Percentiles rank a stretch among this genome's conserved stretches.
phyloP scores from a whole-genome alignment of 805 yeast species.

The Kazachstania viticola region DNA sequence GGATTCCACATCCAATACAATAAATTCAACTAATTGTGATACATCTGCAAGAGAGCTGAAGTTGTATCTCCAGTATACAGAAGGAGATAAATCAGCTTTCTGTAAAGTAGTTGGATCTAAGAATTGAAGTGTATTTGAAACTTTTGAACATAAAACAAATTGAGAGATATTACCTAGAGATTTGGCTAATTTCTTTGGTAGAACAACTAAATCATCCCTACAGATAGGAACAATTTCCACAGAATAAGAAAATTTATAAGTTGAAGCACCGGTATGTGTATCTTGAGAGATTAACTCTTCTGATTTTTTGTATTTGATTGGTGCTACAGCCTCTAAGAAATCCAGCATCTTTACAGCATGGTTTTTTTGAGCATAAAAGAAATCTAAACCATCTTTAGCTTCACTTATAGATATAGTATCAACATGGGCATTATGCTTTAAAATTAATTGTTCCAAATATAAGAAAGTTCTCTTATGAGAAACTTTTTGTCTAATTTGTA shows the following conservation, averaged over 20 bases:
- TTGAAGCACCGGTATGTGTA: constrained; percentile 79
- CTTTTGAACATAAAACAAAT: constrained; percentile 72
- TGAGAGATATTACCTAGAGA: constrained; percentile 74
- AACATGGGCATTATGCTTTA: constrained; percentile 84
- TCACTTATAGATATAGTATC: constrained; percentile 92
- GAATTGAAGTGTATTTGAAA: constrained; percentile 75
- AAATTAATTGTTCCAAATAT: constrained; percentile 87
- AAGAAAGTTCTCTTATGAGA: constrained; percentile 93
- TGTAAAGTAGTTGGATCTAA: constrained; percentile 77
- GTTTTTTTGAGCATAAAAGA: constrained; percentile 76
- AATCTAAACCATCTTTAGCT: constrained; percentile 87
- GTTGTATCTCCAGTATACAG: constrained; percentile 71
- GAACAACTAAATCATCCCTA: constrained; percentile 87
- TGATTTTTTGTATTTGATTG: constrained; percentile 70
- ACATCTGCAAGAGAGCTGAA: constrained; percentile 69
- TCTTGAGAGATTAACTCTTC: constrained; percentile 88
- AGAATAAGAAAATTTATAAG: constrained; percentile 83
- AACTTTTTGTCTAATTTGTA: constrained; percentile 95
- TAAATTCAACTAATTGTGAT: constrained; percentile 69
- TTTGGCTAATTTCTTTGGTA: constrained; percentile 80
- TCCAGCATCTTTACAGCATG: constrained; percentile 94
- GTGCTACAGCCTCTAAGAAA: constrained; percentile 75
- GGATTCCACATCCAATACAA: constrained; percentile 90
- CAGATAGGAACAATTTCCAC: constrained; percentile 94
- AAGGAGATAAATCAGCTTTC: constrained; percentile 59